Base-by-base conservation (phyloP, 192 early-diverging fungal genomes). In the Phycomyces nitens region DNA sequence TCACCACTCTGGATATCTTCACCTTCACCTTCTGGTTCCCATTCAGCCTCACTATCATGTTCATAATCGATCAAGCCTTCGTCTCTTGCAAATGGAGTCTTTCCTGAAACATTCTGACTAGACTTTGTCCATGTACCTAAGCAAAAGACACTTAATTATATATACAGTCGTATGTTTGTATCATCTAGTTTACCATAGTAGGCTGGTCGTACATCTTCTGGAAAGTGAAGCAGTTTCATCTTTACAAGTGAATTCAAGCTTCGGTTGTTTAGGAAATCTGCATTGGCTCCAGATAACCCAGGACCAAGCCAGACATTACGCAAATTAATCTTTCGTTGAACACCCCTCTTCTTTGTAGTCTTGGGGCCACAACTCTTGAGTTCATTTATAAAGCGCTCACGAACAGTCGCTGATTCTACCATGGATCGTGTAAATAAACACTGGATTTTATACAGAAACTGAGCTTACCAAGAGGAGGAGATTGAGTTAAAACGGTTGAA, bases 21-120 rank as follows among this genome's bases (percentile, higher is more conserved):
- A 18, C 94, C 94, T 61, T 91, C 89, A 34, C 90, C 94, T 39
- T 93, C 91, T 27, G 84, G 86, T 34, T 91, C 92, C 94, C 94
- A 97, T 73, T 94, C 94, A 0, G 85, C 88, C 52, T 94, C 93
- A 65, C 90, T 92, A 65, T 97, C 94, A 62, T 89, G 75, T 5
- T 91, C 90, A 60, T 97, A 97, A 60, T 97, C 88, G 10, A 96
- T 44, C 29, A 80, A 29, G 1, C 47, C 63, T 8, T 72, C 74
- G 62, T 94, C 94, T 51, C 67, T 75, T 26, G 68, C 74, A 72
- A 92, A 86, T 16, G 90, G 89, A 1, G 76, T 69, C 18, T 84
- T 79, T 12, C 82, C 84, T 8, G 68, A 72, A 40, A 94, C 70
- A 2, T 24, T 56, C 50, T 74, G 76, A 55, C 86, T 85, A 23